A percentile compares a stretch with the other conserved stretches of the same genome.
Conservation (phyloP, 140 eudicot species). For the Senecio squalidus region DNA sequence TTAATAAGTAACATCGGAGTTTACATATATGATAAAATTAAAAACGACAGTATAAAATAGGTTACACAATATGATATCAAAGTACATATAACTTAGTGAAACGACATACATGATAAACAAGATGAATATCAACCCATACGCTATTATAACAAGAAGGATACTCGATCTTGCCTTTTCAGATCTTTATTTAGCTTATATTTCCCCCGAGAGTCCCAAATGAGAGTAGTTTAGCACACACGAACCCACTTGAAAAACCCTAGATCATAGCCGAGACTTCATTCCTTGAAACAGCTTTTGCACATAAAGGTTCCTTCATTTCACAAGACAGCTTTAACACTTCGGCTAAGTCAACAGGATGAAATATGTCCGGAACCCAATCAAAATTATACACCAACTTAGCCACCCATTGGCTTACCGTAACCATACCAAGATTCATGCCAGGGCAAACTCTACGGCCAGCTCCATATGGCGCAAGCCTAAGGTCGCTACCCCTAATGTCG, state of each 20-base stretch:
- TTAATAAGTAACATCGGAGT: too few species aligned
- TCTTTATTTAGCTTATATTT: slow-evolving; percentile 11
- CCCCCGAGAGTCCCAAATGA: slow-evolving; percentile 21
- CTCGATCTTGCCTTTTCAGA: slow-evolving; percentile 20
- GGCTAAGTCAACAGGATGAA: slow-evolving; percentile 36
- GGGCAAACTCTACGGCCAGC: slow-evolving; percentile 74
- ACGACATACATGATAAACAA: neutral
- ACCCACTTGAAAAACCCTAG: slow-evolving; percentile 1
- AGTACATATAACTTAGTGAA: neutral
- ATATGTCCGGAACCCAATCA: slow-evolving; percentile 36
- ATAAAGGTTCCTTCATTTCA: slow-evolving; percentile 64
- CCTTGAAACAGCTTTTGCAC: slow-evolving; percentile 34
- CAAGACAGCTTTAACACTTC: slow-evolving; percentile 64
- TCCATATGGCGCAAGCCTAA: slow-evolving; percentile 75
- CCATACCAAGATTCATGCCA: slow-evolving; percentile 61
- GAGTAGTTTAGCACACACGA: slow-evolving; percentile 4
- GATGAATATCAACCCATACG: neutral
- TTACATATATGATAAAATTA: too few species aligned
- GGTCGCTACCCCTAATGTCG: slow-evolving; percentile 53
- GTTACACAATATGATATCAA: neutral
- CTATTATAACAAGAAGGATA: neutral
- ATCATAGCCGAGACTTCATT: slow-evolving; percentile 14
- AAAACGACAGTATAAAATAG: too few species aligned
- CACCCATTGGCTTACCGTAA: slow-evolving; percentile 60
- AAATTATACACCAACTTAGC: slow-evolving; percentile 48